Percentiles rank a stretch among this genome's conserved stretches.
Conservation (phyloP, 257 asterid genomes). For the Salvia rosmarinus region DNA sequence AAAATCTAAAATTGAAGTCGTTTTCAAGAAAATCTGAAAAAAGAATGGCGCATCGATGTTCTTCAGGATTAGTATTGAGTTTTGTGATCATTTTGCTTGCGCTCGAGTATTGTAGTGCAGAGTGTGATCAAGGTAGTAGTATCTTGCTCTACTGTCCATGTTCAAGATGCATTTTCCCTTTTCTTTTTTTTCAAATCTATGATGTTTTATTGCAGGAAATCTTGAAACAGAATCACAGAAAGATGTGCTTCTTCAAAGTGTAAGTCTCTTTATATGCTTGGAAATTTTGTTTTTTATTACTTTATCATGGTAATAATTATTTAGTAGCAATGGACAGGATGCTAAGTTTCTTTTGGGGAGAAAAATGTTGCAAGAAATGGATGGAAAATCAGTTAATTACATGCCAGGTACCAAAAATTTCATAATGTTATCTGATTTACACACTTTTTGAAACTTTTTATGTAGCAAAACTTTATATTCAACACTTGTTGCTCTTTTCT, state of each 20-base stretch:
- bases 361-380: conserved; percentile 40
- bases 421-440: not conserved
- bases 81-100: conserved; percentile 48
- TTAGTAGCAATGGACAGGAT: conserved; percentile 31
- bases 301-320: conserved; percentile 25
- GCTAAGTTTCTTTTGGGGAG: conserved; percentile 42
- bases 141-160: not conserved
- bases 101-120: conserved; percentile 42
- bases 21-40: conserved; percentile 13
- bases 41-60: conserved; percentile 52
- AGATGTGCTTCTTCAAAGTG: conserved; percentile 36
- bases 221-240: conserved; percentile 33
- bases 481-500: not conserved
- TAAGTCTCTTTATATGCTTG: conserved; percentile 29
- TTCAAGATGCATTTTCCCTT: conserved; percentile 17
- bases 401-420: conserved; percentile 37
- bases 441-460: not conserved
- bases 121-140: conserved; percentile 47
- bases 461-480: not conserved
- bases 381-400: conserved; percentile 28
- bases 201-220: conserved; percentile 33
- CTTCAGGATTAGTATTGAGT: conserved; percentile 40
- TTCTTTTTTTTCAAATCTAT: not conserved
- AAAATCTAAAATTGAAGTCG: conserved; percentile 23
- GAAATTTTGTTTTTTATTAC: not conserved